Evolutionary conservation across 73 alveolate genomes (phyloP).

Genomic region (Blepharisma japonicum): DNA sequence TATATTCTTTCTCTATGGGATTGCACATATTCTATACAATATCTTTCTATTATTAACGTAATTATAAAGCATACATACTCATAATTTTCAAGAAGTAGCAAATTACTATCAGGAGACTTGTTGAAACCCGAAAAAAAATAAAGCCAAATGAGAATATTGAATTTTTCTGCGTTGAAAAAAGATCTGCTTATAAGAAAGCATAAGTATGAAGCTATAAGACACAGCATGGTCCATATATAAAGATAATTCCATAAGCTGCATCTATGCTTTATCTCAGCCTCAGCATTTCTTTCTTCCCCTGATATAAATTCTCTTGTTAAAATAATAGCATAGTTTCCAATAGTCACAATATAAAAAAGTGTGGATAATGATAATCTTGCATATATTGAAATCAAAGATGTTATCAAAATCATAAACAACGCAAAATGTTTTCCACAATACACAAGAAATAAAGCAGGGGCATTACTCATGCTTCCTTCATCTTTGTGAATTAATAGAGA

Average conservation of each 20-base stretch:
- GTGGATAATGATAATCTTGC: conserved; percentile 3
- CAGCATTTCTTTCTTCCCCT: background rate
- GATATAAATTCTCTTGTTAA: background rate
- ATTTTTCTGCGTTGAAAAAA: background rate
- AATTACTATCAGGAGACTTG: background rate
- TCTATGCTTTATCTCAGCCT: conserved; percentile 7
- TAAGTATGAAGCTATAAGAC: background rate
- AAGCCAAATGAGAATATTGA: background rate
- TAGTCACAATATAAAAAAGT: conserved; percentile 9
- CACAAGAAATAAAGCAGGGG: background rate
- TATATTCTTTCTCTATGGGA: background rate
- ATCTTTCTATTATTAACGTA: background rate
- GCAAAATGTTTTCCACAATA: background rate
- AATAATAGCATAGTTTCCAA: conserved; percentile 12
- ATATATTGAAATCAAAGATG: background rate
- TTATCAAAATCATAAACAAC: background rate
- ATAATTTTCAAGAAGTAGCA: background rate
- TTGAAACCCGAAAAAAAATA: background rate
- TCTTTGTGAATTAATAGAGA: background rate
- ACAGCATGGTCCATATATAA: background rate
- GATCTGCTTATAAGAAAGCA: background rate
- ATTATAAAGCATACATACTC: background rate
- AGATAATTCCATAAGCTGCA: conserved; percentile 23
- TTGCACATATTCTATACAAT: background rate
- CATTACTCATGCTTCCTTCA: background rate